phyloP scores from a whole-genome alignment of 371 early-diverging fungal genomes.

The Circinella umbellata region DNA sequence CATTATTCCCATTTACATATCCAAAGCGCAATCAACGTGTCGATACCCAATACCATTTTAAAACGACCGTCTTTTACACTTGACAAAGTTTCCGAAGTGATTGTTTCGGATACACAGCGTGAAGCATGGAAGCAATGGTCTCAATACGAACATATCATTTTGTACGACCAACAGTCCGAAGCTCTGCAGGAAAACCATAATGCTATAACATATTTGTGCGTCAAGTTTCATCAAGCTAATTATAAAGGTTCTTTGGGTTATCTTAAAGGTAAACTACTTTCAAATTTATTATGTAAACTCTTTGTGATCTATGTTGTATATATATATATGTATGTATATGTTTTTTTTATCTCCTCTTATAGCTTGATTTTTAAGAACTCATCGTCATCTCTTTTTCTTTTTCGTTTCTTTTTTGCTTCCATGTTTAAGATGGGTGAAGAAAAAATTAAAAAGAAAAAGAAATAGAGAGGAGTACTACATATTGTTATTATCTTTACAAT shows the following conservation, averaged over 20 bases:
- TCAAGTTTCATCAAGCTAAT: slow-evolving; percentile 36
- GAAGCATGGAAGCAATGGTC: slow-evolving; percentile 50
- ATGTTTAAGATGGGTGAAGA: too few relatives aligned
- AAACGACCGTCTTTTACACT: slow-evolving; percentile 61
- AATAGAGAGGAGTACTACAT: too few relatives aligned
- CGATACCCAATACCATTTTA: slow-evolving; percentile 64
- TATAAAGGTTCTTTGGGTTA: slow-evolving; percentile 51
- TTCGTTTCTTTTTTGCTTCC: too few relatives aligned
- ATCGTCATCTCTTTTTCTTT: too few relatives aligned
- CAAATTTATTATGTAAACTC: too few relatives aligned
- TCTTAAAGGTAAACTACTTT: slow-evolving; percentile 44
- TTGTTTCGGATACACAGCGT: slow-evolving; percentile 53
- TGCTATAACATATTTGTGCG: slow-evolving; percentile 49
- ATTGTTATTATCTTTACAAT: too few relatives aligned
- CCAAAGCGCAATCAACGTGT: slow-evolving; percentile 54
- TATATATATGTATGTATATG: too few relatives aligned
- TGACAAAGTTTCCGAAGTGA: slow-evolving; percentile 57
- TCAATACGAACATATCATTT: slow-evolving; percentile 50
- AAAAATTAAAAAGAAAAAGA: too few relatives aligned
- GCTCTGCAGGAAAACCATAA: slow-evolving; percentile 42
- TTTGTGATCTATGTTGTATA: too few relatives aligned
- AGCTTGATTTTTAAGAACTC: too few relatives aligned
- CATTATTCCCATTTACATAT: slow-evolving; percentile 55
- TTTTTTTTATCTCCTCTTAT: too few relatives aligned
- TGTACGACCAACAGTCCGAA: slow-evolving; percentile 59